phyloP scores from a whole-genome alignment of 331 rosid genomes.

The Cucumis variabilis region DNA sequence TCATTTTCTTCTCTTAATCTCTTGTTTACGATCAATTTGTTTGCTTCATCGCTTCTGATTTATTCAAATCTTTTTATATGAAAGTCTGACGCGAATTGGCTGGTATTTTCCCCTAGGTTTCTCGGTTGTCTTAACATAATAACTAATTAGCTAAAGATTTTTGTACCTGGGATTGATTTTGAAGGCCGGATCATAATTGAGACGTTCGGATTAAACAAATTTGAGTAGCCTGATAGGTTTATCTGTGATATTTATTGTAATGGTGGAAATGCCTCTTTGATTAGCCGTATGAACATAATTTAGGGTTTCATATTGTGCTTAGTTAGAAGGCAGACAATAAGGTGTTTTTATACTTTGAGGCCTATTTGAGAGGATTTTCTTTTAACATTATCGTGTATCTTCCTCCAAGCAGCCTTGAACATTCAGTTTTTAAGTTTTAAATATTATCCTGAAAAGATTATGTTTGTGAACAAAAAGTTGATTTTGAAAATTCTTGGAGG shows the following conservation, averaged over 20 bases:
- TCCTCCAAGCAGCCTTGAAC: constrained; percentile 14
- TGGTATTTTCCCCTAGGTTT: background rate
- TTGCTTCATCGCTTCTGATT: background rate
- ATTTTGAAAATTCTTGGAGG: too few species aligned
- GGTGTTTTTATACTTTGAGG: background rate
- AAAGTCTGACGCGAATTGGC: background rate
- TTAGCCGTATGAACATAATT: constrained; percentile 13
- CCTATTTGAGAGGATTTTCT: constrained; percentile 3
- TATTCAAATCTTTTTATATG: background rate
- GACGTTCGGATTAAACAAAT: background rate
- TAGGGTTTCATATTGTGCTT: constrained; percentile 22
- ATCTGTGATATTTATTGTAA: background rate
- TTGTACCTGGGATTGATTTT: background rate
- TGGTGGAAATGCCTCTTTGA: constrained; percentile 4
- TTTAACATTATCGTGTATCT: background rate
- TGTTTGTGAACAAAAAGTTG: too few species aligned
- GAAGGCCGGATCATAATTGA: background rate
- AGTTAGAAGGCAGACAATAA: constrained; percentile 10
- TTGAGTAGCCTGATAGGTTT: background rate
- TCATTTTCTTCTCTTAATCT: background rate
- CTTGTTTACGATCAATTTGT: background rate
- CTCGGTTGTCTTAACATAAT: too few species aligned
- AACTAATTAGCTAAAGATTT: too few species aligned
- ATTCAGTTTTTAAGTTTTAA: background rate
- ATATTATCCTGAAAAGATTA: background rate